Evolutionary conservation across 345 rosid genomes (phyloP), one percentile per base, ranked within the genome.

Genomic region (Lepidium sativum): DNA sequence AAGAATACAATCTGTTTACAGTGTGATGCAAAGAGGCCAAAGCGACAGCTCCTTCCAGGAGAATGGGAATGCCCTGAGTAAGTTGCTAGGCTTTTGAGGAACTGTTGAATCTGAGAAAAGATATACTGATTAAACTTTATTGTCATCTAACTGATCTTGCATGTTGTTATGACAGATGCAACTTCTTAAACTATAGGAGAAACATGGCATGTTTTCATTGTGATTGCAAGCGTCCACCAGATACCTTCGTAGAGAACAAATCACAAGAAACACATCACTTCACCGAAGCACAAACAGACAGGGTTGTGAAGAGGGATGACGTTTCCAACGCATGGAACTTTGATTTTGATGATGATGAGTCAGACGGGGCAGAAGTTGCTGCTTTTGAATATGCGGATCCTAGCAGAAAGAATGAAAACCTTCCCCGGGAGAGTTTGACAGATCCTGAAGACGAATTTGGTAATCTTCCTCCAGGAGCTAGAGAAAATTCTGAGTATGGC

Each of bases 21-120:
- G 65, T 94, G 99, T 75, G 99, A 91, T 76, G 99, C 96, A 17
- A 91, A 94, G 82, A 83, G 89, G 65, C 96, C 97, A 11, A 94
- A 94, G 84, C 84, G 96, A 65, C 92, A 91, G 82, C 76, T 94
- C 63, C 95, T 94, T 75, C 99, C 97, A 12, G 99, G 99, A 65
- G 99, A 94, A 80, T 94, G 99, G 99, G 99, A 90, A 80, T 94
- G 99, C 79, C 96, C 96, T 1, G 86, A 81, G 99, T 94, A 86
- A 78, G 99, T 76, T 78, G 67, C 63, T 56, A 43, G 4, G 0
- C 68, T 18, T 23, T 41, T 16, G 13, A 20, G 11, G 8, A 53
- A 6, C 34, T 35, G 4, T 58, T 4, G 7, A 53, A 18, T 6
- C 54, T 42, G 55, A 42, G 56, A 17, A 35, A 35, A 43, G 43